phyloP scores from a whole-genome alignment of 176 grass and related monocot species.

The Echinochloa phyllopogon region DNA sequence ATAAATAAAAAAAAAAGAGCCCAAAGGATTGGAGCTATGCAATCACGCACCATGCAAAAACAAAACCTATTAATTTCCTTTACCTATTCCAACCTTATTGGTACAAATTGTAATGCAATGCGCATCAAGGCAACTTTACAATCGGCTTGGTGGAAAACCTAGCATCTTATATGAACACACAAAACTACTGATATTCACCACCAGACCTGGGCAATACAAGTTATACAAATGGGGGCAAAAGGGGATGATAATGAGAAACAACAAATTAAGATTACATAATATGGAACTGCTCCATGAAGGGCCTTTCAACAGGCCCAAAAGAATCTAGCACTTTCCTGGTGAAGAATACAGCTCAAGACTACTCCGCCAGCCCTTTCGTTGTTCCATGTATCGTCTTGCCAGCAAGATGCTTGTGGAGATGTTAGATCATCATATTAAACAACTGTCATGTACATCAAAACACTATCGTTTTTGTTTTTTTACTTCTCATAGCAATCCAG shows the following conservation, averaged over 20 bases:
- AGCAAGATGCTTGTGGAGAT: conserved; percentile 54
- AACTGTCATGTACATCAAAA: conserved; percentile 53
- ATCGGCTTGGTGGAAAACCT: conserved; percentile 58
- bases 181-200: conserved; percentile 66
- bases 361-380: conserved; percentile 64
- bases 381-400: conserved; percentile 34
- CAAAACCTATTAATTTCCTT: conserved; percentile 44
- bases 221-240: conserved; percentile 37
- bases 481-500: conserved; percentile 77
- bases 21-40: neutral
- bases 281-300: conserved; percentile 53
- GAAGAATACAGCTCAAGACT: conserved; percentile 43
- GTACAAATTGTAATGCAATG: conserved; percentile 67
- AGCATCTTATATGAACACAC: conserved; percentile 64
- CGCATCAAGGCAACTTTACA: conserved; percentile 70
- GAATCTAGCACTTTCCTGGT: conserved; percentile 53
- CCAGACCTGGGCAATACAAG: conserved; percentile 44
- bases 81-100: conserved; percentile 50
- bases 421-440: conserved; percentile 52
- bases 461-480: conserved; percentile 10
- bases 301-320: conserved; percentile 61
- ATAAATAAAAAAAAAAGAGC: no score
- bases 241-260: conserved; percentile 7
- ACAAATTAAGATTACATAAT: conserved; percentile 60
- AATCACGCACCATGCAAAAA: neutral